Evolutionary conservation across 805 yeast genomes (phyloP), one percentile per base, ranked within the genome.

Genomic region (Priceomyces fermenticarens): DNA sequence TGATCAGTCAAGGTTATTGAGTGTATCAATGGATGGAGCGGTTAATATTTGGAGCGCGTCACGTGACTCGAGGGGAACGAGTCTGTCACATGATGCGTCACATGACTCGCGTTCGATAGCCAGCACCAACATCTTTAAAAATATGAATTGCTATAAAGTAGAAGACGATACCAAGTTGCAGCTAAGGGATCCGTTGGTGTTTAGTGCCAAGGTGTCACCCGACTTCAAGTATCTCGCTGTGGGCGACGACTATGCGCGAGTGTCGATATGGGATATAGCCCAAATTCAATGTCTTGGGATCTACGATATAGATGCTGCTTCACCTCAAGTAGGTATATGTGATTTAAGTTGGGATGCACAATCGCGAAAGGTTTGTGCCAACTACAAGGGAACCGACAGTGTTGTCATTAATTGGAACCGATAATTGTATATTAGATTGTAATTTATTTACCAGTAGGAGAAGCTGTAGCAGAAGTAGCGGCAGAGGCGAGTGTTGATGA

Each of bases 1-100:
- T 38, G 50, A 46, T 8, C 38, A 64, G 44, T 45, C 59, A 2
- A 63, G 65, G 40, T 45, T 64, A 4, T 52, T 83, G 29, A 75
- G 81, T 34, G 70, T 81, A 2, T 81, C 93, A 1, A 63, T 86
- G 59, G 95, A 89, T 49, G 88, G 93, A 0, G 67, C 83, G 0
- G 63, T 83, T 1, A 73, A 83, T 44, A 48, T 86, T 0, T 87
- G 95, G 95, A 77, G 83, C 47, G 69, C 77, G 2, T 58, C 57
- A 25, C 55, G 55, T n/a, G 78, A 76, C 12, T 65, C 61, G 14
- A n/a, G n/a, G n/a, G n/a, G n/a, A n/a, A n/a, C n/a, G n/a, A n/a
- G 51, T 62, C 5, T 30, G 76, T 17, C 58, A 61, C 42, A 52
- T 66, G 30, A 55, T 65, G 10, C 53, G 65, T 32, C 38, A 65